phyloP scores from a whole-genome alignment of 2,329 filamentous ascomycete genomes.

The Botrytis medusae region DNA sequence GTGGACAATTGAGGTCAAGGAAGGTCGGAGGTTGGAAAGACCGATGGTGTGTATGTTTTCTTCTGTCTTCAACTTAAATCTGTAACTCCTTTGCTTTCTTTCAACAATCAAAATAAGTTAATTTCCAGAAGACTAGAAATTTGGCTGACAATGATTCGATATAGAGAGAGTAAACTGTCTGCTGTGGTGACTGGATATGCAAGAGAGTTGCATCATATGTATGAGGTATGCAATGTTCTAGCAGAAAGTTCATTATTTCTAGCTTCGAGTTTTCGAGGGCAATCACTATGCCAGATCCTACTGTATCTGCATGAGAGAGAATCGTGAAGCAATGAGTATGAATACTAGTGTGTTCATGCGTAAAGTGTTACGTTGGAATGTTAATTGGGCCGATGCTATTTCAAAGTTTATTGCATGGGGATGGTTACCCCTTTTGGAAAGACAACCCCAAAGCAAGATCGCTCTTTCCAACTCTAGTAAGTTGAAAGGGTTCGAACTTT shows the following conservation, averaged over 20 bases:
- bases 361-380: neutral
- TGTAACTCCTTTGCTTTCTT: neutral
- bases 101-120: neutral
- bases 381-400: neutral
- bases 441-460: slow-evolving; percentile 6
- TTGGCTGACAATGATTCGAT: slow-evolving; percentile 5
- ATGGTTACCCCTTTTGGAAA: neutral
- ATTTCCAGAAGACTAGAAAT: neutral
- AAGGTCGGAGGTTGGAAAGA: neutral
- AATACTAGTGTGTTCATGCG: neutral
- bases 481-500: neutral
- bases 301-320: neutral
- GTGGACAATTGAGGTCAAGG: neutral
- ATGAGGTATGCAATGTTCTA: slow-evolving; percentile 1
- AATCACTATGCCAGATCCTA: neutral
- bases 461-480: slow-evolving; percentile 6
- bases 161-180: neutral
- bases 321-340: neutral
- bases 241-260: neutral
- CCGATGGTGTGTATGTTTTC: slow-evolving; percentile 7
- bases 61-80: neutral
- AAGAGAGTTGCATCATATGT: neutral
- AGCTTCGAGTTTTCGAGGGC: neutral
- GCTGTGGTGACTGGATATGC: neutral
- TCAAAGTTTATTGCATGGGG: neutral